Evolutionary conservation across 306 rosid genomes (phyloP).

Genomic region (Trifolium pratense): DNA sequence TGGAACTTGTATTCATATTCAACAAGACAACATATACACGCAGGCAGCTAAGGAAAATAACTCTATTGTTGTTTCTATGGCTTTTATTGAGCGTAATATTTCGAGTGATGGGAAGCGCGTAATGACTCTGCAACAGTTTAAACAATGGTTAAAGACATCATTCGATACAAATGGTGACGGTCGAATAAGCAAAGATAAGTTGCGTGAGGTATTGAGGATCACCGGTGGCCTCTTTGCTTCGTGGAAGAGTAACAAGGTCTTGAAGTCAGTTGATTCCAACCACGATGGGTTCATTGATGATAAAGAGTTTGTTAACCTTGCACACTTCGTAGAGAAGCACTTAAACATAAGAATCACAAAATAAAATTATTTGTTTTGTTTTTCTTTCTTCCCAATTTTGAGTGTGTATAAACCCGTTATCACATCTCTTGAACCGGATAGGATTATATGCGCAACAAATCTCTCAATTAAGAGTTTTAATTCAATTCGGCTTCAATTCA

Average conservation of each 20-base stretch:
- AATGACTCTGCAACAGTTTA: slow-evolving; percentile 41
- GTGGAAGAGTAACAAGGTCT: slow-evolving; percentile 18
- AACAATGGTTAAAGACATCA: slow-evolving; percentile 40
- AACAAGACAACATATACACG: neutral
- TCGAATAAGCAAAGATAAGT: slow-evolving; percentile 30
- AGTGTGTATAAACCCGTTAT: neutral
- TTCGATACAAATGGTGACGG: slow-evolving; percentile 37
- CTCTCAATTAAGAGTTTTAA: neutral
- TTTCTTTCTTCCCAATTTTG: too few relatives aligned
- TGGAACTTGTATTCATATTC: neutral
- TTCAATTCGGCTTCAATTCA: neutral
- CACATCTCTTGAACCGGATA: neutral
- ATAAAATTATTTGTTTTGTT: too few relatives aligned
- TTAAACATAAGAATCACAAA: slow-evolving; percentile 37
- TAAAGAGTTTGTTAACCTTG: slow-evolving; percentile 33
- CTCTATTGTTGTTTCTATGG: neutral
- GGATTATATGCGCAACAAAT: neutral
- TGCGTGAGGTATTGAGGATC: slow-evolving; percentile 30
- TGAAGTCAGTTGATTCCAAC: slow-evolving; percentile 25
- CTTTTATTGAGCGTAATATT: slow-evolving; percentile 28
- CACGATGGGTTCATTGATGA: slow-evolving; percentile 40
- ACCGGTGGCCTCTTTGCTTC: slow-evolving; percentile 9
- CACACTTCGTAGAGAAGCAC: slow-evolving; percentile 24
- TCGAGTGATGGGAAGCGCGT: slow-evolving; percentile 35
- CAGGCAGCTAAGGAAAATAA: neutral